These are phyloP conservation scores for Neckera pumila DNA, from an alignment of 225 moss, liverwort and hornwort species.

Conservation along the genomic window DNA sequence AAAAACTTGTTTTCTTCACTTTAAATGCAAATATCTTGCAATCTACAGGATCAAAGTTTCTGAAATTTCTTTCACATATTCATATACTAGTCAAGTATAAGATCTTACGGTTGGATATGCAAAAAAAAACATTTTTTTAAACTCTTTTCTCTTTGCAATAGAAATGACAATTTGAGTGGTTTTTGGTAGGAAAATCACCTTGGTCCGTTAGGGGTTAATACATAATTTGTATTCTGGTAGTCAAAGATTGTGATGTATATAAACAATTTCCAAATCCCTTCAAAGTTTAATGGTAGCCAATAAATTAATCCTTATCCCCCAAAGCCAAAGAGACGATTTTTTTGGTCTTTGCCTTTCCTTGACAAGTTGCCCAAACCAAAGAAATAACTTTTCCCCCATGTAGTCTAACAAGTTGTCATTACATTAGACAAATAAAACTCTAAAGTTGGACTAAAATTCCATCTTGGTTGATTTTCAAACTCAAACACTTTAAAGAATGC, in stretches of 20 bases:
- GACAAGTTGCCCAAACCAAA: not conserved
- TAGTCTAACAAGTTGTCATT: not conserved
- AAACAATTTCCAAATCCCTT: not conserved
- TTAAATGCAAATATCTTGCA: too few species aligned
- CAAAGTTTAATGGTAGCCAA: not conserved
- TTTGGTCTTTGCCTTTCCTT: not conserved
- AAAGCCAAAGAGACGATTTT: not conserved
- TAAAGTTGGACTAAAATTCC: rapidly evolving
- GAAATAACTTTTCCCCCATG: not conserved
- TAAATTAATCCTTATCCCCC: not conserved
- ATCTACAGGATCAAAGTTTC: too few species aligned
- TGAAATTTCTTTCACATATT: too few species aligned
- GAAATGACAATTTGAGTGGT: too few species aligned
- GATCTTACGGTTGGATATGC: too few species aligned
- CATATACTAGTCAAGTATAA: too few species aligned
- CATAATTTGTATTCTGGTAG: not conserved
- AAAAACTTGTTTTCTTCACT: too few species aligned
- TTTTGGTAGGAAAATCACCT: too few species aligned
- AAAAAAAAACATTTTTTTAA: too few species aligned
- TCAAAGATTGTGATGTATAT: not conserved
- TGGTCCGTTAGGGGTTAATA: too few species aligned
- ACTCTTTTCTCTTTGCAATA: too few species aligned
- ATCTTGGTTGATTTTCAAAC: not conserved
- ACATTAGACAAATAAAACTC: not conserved
- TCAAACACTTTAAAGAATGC: not conserved